These are phyloP conservation scores for Begonia fuchsioides DNA, from an alignment of 306 rosid genomes.

Conservation along the genomic window DNA sequence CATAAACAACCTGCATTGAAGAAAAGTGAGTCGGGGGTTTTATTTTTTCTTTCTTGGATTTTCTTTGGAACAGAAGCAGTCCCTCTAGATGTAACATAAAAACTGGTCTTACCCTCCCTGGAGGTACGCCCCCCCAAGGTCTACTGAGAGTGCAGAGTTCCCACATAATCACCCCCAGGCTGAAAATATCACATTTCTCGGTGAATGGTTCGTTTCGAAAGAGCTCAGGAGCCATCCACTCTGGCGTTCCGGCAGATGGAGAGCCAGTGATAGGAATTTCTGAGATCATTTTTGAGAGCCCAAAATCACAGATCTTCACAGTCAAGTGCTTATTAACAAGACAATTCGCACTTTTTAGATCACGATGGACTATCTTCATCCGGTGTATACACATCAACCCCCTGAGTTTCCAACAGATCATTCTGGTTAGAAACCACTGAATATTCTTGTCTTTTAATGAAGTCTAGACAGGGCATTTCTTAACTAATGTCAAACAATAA, in stretches of 20 bases:
- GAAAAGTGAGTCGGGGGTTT: neutral
- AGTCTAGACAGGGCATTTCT: too few species aligned
- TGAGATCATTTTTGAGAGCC: constrained; percentile 72
- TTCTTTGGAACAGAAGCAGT: too few species aligned
- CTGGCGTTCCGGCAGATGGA: constrained; percentile 94
- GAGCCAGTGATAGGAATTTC: constrained; percentile 49
- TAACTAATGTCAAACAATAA: neutral
- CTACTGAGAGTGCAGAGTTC: constrained; percentile 80
- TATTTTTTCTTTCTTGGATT: too few species aligned
- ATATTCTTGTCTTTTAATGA: neutral
- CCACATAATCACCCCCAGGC: constrained; percentile 94
- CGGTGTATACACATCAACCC: constrained; percentile 98
- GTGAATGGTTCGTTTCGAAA: constrained; percentile 84
- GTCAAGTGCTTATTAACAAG: constrained; percentile 91
- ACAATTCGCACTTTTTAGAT: constrained; percentile 89
- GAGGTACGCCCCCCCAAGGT: constrained; percentile 94
- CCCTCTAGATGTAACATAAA: too few species aligned
- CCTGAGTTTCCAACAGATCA: constrained; percentile 31
- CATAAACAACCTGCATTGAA: constrained; percentile 66
- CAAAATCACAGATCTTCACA: constrained; percentile 95
- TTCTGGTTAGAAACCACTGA: constrained; percentile 9
- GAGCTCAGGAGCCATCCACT: constrained; percentile 99
- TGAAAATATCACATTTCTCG: constrained; percentile 93
- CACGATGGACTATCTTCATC: constrained; percentile 94
- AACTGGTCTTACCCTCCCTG: constrained; percentile 50